These are phyloP conservation scores for Parietichytrium sp. DNA, from an alignment of 108 stramenopile genomes.

Conservation along the genomic window DNA sequence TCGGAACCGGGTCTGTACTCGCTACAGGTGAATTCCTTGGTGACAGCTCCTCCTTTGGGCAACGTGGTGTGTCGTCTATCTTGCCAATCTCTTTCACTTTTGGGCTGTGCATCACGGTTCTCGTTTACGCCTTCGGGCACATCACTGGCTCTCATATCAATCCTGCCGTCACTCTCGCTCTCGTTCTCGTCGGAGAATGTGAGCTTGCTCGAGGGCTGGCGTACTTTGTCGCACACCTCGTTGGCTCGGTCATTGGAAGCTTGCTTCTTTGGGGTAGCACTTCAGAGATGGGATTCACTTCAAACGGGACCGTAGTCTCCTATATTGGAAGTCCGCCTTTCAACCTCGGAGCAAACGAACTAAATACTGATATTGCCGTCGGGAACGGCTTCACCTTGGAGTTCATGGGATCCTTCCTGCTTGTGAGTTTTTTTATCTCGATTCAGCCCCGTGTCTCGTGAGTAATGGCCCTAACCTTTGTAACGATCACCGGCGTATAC, in stretches of 20 bases:
- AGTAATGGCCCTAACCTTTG: too few relatives aligned
- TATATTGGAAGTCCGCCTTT: constrained; percentile 57
- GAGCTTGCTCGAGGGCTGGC: not conserved
- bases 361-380: constrained; percentile 33
- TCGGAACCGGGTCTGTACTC: not conserved
- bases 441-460: too few relatives aligned
- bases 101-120: constrained; percentile 1
- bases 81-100: constrained; percentile 17
- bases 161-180: constrained; percentile 2
- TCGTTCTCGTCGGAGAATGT: constrained; percentile 19
- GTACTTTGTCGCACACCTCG: not conserved
- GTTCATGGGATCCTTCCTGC: constrained; percentile 57
- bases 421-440: too few relatives aligned
- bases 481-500: too few relatives aligned
- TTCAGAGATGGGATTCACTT: constrained; percentile 10
- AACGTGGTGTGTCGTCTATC: not conserved
- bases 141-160: constrained; percentile 1
- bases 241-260: not conserved
- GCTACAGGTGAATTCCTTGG: constrained; percentile 21
- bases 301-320: constrained; percentile 36
- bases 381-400: constrained; percentile 59
- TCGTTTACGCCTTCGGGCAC: constrained; percentile 12
- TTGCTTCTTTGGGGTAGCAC: not conserved
- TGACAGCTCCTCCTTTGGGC: not conserved
- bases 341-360: constrained; percentile 52